A percentile compares a stretch with the other conserved stretches of the same genome.
Evolutionary conservation across 345 rosid species (phyloP).

Genomic region (Microcos paniculata): DNA sequence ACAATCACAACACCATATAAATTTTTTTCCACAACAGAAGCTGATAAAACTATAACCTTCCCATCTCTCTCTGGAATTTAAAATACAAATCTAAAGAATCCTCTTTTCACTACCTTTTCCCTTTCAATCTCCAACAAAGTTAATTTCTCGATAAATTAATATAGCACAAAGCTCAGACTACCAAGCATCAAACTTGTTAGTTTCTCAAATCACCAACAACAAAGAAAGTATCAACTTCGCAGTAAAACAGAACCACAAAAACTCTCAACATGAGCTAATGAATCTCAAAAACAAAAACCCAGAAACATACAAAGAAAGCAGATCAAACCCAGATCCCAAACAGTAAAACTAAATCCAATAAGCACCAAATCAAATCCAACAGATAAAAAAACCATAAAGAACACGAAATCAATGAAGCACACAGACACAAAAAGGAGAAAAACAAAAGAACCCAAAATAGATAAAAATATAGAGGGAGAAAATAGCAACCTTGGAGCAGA

Average conservation of each 20-base stretch:
- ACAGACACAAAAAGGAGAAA: not conserved
- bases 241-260: not conserved
- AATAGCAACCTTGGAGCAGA: too few species aligned
- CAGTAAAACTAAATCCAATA: not conserved
- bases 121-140: not conserved
- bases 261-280: not conserved
- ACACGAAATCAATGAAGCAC: not conserved
- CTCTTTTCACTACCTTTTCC: not conserved
- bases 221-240: not conserved
- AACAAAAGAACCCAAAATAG: too few species aligned
- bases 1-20: not conserved
- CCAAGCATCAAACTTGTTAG: not conserved
- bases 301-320: not conserved
- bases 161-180: not conserved
- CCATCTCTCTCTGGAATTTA: too few species aligned
- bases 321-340: conserved; percentile 33
- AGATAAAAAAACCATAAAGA: not conserved
- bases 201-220: not conserved
- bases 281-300: conserved; percentile 5
- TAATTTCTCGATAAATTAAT: not conserved
- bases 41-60: not conserved
- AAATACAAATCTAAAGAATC: not conserved
- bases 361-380: conserved; percentile 10
- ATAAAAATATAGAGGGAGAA: not conserved
- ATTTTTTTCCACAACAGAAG: not conserved